phyloP scores from a whole-genome alignment of 257 asterid species.

The Salvia splendens region DNA sequence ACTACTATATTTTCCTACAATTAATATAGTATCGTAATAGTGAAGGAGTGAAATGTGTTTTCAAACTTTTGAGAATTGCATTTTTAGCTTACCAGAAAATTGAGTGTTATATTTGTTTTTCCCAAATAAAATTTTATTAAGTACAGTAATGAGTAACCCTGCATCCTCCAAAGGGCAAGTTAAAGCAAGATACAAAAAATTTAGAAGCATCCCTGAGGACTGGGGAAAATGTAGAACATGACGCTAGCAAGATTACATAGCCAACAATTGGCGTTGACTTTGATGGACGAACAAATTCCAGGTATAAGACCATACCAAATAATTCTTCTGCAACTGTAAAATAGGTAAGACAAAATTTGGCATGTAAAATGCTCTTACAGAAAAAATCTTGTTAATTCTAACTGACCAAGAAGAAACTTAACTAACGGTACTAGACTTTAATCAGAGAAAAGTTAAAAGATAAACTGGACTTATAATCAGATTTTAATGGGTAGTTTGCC shows the following conservation, averaged over 20 bases:
- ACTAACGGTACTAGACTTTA: neutral
- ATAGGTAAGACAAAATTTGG: neutral
- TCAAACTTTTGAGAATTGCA: conserved; percentile 5
- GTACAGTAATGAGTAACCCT: neutral
- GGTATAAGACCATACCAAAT: neutral
- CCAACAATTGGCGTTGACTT: neutral
- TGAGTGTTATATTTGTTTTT: neutral
- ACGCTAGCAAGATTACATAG: neutral
- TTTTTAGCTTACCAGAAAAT: conserved; percentile 2
- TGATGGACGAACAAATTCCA: neutral
- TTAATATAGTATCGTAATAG: neutral
- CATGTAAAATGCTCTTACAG: neutral
- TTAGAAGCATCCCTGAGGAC: neutral
- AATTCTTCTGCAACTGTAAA: conserved; percentile 1
- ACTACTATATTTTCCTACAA: conserved; percentile 1
- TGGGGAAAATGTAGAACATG: neutral
- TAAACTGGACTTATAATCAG: neutral
- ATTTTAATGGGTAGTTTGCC: neutral
- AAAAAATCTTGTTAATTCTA: neutral
- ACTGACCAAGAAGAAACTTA: neutral
- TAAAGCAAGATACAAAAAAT: neutral
- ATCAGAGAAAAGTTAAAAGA: neutral
- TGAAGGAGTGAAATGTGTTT: neutral
- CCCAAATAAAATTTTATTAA: neutral
- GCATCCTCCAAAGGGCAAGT: neutral